Evolutionary conservation across 345 rosid species (phyloP).

Genomic region (Brassica cretica): DNA sequence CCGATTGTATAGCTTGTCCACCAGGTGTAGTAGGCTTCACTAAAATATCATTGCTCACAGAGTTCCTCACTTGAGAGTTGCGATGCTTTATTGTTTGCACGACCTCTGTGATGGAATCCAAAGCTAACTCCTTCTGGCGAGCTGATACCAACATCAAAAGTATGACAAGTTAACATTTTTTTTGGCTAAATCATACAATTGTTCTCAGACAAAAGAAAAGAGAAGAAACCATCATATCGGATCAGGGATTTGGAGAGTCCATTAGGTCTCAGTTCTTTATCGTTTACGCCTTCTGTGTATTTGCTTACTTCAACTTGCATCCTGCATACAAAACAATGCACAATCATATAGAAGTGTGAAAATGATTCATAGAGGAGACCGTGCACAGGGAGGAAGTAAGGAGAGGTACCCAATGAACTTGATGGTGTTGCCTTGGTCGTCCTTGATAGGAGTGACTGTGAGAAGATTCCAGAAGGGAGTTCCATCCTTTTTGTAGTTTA

Average conservation of each 20-base stretch:
- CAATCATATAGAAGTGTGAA: background rate
- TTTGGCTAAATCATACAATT: background rate
- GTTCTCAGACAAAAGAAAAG: background rate
- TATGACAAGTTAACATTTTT: conserved; percentile 43
- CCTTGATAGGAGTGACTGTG: conserved; percentile 89
- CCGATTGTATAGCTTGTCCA: conserved; percentile 41
- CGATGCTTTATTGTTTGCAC: conserved; percentile 74
- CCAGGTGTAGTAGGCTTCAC: conserved; percentile 40
- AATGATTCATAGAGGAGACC: conserved; percentile 10
- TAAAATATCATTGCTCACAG: conserved; percentile 39
- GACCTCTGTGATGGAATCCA: conserved; percentile 81
- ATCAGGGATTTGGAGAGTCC: conserved; percentile 82
- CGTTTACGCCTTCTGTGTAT: conserved; percentile 79
- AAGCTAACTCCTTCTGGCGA: conserved; percentile 83
- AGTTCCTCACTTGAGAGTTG: conserved; percentile 44
- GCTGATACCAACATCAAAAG: conserved; percentile 47
- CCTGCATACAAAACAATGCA: conserved; percentile 42
- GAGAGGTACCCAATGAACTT: conserved; percentile 83
- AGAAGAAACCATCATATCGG: conserved; percentile 77
- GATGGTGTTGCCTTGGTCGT: conserved; percentile 71
- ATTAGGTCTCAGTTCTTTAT: conserved; percentile 80
- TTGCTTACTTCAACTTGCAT: conserved; percentile 99
- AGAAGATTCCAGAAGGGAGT: conserved; percentile 98
- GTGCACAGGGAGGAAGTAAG: background rate
- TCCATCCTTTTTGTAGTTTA: conserved; percentile 90